These are phyloP conservation scores for Metschnikowia orientalis DNA, from an alignment of 805 yeast species.

Conservation along the genomic window DNA sequence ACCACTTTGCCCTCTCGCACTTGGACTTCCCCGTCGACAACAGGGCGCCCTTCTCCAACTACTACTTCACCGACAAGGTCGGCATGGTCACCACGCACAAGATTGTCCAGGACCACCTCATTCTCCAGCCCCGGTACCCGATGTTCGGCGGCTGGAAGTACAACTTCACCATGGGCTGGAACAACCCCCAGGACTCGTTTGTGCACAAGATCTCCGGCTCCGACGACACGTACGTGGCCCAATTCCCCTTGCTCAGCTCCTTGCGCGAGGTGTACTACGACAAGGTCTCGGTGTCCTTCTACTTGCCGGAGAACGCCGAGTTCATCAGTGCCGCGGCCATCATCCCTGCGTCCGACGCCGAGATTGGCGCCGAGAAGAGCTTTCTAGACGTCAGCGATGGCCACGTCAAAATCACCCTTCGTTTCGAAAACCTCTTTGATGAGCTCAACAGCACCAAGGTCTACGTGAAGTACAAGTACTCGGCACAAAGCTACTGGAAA, in stretches of 20 bases:
- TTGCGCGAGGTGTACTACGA: slow-evolving; percentile 68
- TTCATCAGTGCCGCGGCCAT: slow-evolving; percentile 56
- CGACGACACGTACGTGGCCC: slow-evolving; percentile 51
- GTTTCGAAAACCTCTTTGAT: slow-evolving; percentile 61
- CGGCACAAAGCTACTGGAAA: slow-evolving; percentile 46
- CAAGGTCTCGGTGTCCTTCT: slow-evolving; percentile 53
- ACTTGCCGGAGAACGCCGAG: slow-evolving; percentile 84
- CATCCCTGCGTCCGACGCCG: slow-evolving; percentile 32
- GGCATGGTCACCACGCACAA: slow-evolving; percentile 87
- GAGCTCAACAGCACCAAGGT: slow-evolving; percentile 56
- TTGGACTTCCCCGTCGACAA: slow-evolving; percentile 50
- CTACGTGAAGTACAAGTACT: slow-evolving; percentile 58
- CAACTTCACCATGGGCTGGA: slow-evolving; percentile 96
- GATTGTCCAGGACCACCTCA: slow-evolving; percentile 39
- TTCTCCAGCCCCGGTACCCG: slow-evolving; percentile 87
- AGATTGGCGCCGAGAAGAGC: slow-evolving; percentile 41
- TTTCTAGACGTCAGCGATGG: slow-evolving; percentile 75
- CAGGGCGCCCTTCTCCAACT: slow-evolving; percentile 39
- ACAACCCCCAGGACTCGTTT: slow-evolving; percentile 50
- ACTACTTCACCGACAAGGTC: slow-evolving; percentile 81
- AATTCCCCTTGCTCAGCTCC: slow-evolving; percentile 70
- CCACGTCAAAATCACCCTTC: slow-evolving; percentile 66
- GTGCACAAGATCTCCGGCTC: slow-evolving; percentile 39
- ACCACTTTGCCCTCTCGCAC: slow-evolving; percentile 57
- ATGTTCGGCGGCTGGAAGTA: slow-evolving; percentile 94